Conservation (phyloP, 257 asterid species). For the Thymus quinquecostatus region DNA sequence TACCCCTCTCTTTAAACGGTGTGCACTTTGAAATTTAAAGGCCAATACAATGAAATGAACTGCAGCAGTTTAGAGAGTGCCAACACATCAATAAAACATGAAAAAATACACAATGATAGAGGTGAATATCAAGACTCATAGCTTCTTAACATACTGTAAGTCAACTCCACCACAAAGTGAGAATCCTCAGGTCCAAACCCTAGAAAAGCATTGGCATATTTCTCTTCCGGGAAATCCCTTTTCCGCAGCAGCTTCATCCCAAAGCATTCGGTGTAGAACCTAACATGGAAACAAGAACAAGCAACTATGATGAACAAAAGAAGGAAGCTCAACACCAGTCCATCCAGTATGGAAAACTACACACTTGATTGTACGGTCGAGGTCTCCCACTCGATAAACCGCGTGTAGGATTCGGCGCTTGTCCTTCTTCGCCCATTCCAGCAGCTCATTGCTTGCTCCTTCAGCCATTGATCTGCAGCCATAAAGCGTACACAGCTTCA, state of each 20-base stretch:
- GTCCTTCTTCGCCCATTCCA: conserved; percentile 95
- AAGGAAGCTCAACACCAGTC: conserved; percentile 20
- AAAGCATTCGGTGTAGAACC: conserved; percentile 92
- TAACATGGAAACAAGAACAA: conserved; percentile 32
- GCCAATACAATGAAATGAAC: not conserved
- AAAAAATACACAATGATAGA: not conserved
- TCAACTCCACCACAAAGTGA: conserved; percentile 85
- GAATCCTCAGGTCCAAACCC: conserved; percentile 99
- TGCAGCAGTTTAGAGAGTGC: not conserved
- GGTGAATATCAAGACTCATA: not conserved
- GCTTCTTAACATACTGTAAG: conserved; percentile 72
- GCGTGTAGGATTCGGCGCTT: conserved; percentile 85
- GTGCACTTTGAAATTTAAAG: not conserved
- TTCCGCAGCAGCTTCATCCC: conserved; percentile 96
- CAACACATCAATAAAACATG: conserved; percentile 15
- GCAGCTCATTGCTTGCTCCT: conserved; percentile 60
- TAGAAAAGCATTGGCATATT: conserved; percentile 94
- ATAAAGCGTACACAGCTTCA: not conserved
- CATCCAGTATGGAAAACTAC: conserved; percentile 23
- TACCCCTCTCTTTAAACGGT: conserved; percentile 7
- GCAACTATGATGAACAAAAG: conserved; percentile 14
- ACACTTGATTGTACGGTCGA: conserved; percentile 92
- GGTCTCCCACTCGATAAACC: conserved; percentile 97
- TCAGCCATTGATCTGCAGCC: conserved; percentile 72
- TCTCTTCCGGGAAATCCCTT: conserved; percentile 90